Evolutionary conservation across 345 rosid species (phyloP).

Genomic region (Linum trigynum): DNA sequence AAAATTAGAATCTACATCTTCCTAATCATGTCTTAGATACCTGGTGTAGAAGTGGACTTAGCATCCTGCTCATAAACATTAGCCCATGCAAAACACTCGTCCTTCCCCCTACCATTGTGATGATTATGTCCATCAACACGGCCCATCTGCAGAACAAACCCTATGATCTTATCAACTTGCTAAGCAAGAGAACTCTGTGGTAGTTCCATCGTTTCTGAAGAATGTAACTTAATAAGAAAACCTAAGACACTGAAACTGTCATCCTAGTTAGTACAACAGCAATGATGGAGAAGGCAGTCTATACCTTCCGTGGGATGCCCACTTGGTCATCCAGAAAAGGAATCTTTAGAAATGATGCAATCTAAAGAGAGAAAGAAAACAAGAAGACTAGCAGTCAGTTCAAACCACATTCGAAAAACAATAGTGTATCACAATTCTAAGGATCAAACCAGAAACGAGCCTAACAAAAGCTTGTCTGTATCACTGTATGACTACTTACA

Average conservation of each 20-base stretch:
- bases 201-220: neutral
- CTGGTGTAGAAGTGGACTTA: conserved; percentile 22
- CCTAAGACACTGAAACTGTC: neutral
- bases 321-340: conserved; percentile 73
- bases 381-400: neutral
- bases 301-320: conserved; percentile 70
- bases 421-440: neutral
- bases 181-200: neutral
- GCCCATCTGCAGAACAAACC: conserved; percentile 40
- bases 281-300: neutral
- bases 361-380: conserved; percentile 25
- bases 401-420: neutral
- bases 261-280: neutral
- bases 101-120: conserved; percentile 39
- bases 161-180: neutral
- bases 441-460: neutral
- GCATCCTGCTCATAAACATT: conserved; percentile 45
- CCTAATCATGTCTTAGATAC: conserved; percentile 14
- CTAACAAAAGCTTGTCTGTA: neutral
- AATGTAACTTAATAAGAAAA: too few relatives aligned
- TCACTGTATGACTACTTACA: conserved; percentile 29
- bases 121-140: conserved; percentile 59
- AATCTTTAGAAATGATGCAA: conserved; percentile 77
- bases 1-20: neutral
- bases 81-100: conserved; percentile 58